Percentiles rank a stretch among this genome's conserved stretches.
phyloP scores from a whole-genome alignment of 192 early-diverging fungal genomes.

The Coemansia sp. region DNA sequence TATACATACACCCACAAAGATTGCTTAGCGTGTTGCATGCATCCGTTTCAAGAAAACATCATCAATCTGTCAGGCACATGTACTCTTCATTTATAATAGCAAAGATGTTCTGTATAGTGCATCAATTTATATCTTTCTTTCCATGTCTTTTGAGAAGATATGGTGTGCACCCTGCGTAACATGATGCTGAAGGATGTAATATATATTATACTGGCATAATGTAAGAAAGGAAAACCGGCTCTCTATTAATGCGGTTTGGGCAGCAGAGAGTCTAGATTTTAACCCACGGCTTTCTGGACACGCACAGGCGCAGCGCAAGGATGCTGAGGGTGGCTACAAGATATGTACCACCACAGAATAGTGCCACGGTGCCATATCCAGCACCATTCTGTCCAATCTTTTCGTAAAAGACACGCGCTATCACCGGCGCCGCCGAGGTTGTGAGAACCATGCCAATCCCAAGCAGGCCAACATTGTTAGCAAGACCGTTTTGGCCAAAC shows the following conservation, averaged over 20 bases:
- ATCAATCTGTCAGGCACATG: constrained; percentile 8
- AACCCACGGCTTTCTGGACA: constrained; percentile 39
- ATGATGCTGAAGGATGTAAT: neutral
- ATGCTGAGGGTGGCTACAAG: constrained; percentile 52
- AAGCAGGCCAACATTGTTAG: constrained; percentile 51
- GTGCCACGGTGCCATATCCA: constrained; percentile 51
- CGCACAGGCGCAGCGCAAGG: constrained; percentile 50
- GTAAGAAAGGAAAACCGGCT: neutral
- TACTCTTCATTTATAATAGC: neutral
- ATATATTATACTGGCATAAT: neutral
- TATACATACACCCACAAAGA: no score
- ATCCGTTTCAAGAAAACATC: neutral
- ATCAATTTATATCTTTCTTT: neutral
- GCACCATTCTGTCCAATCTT: constrained; percentile 50
- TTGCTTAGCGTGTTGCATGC: neutral
- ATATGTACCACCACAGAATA: constrained; percentile 53
- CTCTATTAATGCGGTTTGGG: neutral
- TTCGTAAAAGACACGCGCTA: constrained; percentile 50
- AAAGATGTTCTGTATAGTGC: neutral
- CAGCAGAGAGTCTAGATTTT: constrained; percentile 23
- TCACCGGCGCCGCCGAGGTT: constrained; percentile 49
- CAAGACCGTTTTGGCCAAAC: constrained; percentile 54
- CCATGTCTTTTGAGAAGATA: no score
- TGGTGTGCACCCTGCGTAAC: no score
- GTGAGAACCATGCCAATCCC: constrained; percentile 56